A percentile compares a stretch with the other conserved stretches of the same genome.
Evolutionary conservation across 2,329 filamentous ascomycete species (phyloP).

Genomic region (Diaporthe eres): DNA sequence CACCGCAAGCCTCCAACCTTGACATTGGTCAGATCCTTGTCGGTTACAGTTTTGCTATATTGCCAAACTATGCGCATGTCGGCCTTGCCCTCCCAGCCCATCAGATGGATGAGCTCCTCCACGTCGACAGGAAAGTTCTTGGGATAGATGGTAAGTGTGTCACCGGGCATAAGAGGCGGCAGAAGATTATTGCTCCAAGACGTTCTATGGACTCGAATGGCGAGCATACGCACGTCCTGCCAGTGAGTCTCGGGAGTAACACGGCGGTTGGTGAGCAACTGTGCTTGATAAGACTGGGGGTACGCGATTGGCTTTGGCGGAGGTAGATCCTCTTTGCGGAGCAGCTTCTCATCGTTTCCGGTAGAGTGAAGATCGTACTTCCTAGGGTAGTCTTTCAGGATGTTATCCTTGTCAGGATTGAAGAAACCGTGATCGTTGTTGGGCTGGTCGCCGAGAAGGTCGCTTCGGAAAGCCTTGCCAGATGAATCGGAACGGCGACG

Average conservation of each 20-base stretch:
- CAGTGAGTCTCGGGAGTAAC: slow-evolving; percentile 85
- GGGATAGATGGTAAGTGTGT: slow-evolving; percentile 85
- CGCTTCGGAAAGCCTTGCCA: slow-evolving; percentile 31
- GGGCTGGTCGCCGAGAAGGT: slow-evolving; percentile 36
- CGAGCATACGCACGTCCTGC: slow-evolving; percentile 93
- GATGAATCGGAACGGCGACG: slow-evolving; percentile 28
- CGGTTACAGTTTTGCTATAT: neutral
- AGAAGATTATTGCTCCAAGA: slow-evolving; percentile 43
- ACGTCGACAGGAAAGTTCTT: slow-evolving; percentile 90
- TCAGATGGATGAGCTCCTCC: slow-evolving; percentile 80
- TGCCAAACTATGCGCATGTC: slow-evolving; percentile 66
- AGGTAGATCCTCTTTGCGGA: slow-evolving; percentile 41
- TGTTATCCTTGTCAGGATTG: slow-evolving; percentile 53
- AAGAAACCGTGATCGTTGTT: slow-evolving; percentile 40
- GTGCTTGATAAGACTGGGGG: slow-evolving; percentile 68
- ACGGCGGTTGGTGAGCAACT: slow-evolving; percentile 75
- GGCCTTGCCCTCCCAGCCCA: slow-evolving; percentile 83
- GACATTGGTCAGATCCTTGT: neutral
- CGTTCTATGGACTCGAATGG: slow-evolving; percentile 63
- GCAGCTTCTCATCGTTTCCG: slow-evolving; percentile 34
- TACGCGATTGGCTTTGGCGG: slow-evolving; percentile 66
- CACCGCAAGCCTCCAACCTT: neutral
- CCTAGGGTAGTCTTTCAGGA: slow-evolving; percentile 52
- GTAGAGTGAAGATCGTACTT: slow-evolving; percentile 51
- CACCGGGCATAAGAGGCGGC: slow-evolving; percentile 74